Conservation (phyloP, 2,329 filamentous ascomycete species). For the Fusarium sp. region DNA sequence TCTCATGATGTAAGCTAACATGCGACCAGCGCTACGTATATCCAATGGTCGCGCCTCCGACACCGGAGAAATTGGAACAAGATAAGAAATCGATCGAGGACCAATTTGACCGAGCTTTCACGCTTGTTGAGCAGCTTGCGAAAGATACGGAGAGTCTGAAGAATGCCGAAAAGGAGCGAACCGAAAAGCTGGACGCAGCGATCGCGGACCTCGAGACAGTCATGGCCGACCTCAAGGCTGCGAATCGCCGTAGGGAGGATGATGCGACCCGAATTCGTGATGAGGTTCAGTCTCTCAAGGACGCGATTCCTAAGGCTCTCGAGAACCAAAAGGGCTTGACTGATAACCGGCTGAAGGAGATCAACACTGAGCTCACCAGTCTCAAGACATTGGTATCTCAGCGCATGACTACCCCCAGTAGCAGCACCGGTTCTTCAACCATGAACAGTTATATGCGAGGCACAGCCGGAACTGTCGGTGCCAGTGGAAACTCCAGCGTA, state of each 20-base stretch:
- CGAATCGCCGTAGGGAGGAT: conserved; percentile 83
- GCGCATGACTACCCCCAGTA: conserved; percentile 59
- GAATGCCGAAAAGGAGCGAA: conserved; percentile 83
- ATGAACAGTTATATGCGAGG: conserved; percentile 41
- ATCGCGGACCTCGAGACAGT: conserved; percentile 86
- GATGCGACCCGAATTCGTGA: conserved; percentile 87
- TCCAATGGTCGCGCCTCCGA: conserved; percentile 91
- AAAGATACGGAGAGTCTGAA: conserved; percentile 92
- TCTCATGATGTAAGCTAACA: conserved; percentile 19
- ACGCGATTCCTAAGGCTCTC: conserved; percentile 87
- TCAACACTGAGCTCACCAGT: conserved; percentile 88
- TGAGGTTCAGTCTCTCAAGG: conserved; percentile 83
- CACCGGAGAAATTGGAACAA: conserved; percentile 90
- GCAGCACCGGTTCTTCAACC: conserved; percentile 41
- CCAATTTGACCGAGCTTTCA: conserved; percentile 91
- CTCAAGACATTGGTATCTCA: conserved; percentile 85
- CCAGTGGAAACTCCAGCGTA: conserved; percentile 1
- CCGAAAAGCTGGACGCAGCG: conserved; percentile 82
- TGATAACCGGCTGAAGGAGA: conserved; percentile 82
- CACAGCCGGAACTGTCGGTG: conserved; percentile 19
- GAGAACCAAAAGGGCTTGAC: conserved; percentile 86
- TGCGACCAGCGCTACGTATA: conserved; percentile 80
- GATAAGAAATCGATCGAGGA: conserved; percentile 94
- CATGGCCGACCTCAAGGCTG: conserved; percentile 81
- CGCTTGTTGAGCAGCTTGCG: conserved; percentile 88